Conservation (phyloP, 2,329 filamentous ascomycete species). For the Thelonectria discophora region DNA sequence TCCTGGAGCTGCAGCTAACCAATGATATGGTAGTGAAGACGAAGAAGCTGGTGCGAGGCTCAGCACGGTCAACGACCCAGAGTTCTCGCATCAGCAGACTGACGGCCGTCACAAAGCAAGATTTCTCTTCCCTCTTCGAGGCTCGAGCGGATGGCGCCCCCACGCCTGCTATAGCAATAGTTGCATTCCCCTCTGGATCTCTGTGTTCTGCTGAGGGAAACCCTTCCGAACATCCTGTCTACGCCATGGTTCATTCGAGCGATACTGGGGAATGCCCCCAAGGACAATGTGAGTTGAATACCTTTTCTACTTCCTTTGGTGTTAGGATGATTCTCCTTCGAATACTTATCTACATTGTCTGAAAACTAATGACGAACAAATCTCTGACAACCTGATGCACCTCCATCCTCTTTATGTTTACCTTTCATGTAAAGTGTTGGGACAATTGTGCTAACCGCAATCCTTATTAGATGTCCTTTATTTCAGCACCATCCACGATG, state of each 20-base stretch:
- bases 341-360: slow-evolving; percentile 99
- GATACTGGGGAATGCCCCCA: slow-evolving; percentile 91
- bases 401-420: slow-evolving; percentile 30
- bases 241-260: slow-evolving; percentile 79
- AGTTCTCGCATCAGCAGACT: slow-evolving; percentile 62
- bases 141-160: slow-evolving; percentile 77
- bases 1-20: slow-evolving; percentile 60
- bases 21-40: slow-evolving; percentile 67
- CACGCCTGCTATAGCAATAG: slow-evolving; percentile 75
- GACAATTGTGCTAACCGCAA: slow-evolving; percentile 45
- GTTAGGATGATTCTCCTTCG: slow-evolving; percentile 83
- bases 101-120: slow-evolving; percentile 74
- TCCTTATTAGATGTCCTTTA: slow-evolving; percentile 47
- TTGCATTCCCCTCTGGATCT: slow-evolving; percentile 69
- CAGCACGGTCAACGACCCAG: slow-evolving; percentile 44
- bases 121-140: slow-evolving; percentile 74
- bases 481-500: slow-evolving; percentile 48
- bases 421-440: slow-evolving; percentile 14
- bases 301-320: slow-evolving; percentile 47
- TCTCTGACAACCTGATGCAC: slow-evolving; percentile 89
- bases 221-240: slow-evolving; percentile 58
- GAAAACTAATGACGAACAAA: slow-evolving; percentile 86
- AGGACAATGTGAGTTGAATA: slow-evolving; percentile 82
- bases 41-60: slow-evolving; percentile 59
- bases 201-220: slow-evolving; percentile 47